phyloP scores from a whole-genome alignment of 164 flowering plant species.

The Cinnamomum chago region DNA sequence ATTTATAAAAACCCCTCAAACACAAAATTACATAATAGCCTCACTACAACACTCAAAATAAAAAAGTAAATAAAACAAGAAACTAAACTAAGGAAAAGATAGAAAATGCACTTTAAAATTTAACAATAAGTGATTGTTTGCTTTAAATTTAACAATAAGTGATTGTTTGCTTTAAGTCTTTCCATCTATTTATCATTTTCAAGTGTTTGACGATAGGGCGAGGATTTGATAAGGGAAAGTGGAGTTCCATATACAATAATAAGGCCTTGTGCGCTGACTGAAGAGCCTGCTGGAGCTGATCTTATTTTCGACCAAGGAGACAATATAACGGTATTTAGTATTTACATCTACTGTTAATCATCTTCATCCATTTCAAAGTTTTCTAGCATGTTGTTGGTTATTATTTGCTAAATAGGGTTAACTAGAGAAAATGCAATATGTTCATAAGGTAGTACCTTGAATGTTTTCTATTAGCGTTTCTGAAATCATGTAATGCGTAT shows the following conservation, averaged over 20 bases:
- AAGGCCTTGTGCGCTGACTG: conserved; percentile 97
- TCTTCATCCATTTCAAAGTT: not conserved
- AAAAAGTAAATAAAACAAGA: no score
- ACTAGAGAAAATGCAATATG: not conserved
- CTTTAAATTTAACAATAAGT: not conserved
- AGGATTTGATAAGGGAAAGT: conserved; percentile 90
- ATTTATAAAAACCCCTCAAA: no score
- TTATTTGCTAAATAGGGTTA: not conserved
- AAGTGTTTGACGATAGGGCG: conserved; percentile 53
- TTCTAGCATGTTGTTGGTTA: not conserved
- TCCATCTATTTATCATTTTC: not conserved
- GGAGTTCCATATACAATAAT: conserved; percentile 88
- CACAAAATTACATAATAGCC: no score
- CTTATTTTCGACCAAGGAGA: conserved; percentile 98
- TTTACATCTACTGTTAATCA: not conserved
- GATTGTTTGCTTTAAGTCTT: not conserved
- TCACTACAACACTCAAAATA: no score
- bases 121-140: not conserved
- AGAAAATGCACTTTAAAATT: no score
- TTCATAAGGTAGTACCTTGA: not conserved
- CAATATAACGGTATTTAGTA: conserved; percentile 76
- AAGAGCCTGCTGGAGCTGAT: conserved; percentile 99
- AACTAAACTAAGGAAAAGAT: no score
- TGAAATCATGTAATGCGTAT: conserved; percentile 11
- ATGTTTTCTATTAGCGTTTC: not conserved